Base-by-base conservation (phyloP, 495 filamentous ascomycete genomes). In the Penicillium maclennaniae region DNA sequence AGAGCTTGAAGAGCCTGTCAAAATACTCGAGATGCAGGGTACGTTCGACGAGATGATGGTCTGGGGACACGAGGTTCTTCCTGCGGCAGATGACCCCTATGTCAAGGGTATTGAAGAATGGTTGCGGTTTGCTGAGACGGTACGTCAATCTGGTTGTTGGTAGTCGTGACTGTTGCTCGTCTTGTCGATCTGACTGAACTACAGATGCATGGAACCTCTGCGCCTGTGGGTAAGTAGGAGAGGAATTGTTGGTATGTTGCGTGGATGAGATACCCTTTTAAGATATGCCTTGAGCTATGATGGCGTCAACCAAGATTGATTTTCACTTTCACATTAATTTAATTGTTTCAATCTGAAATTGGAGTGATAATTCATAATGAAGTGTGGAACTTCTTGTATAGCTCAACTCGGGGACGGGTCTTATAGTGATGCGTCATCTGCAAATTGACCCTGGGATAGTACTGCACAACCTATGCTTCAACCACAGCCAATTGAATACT, bases 1-100 rank as follows among this genome's bases (percentile, higher is more conserved):
- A 7, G 64, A 68, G 28, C 56, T 54, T 4, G 78, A 80, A 27
- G 76, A 82, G 39, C 71, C 74, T 1, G 75, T 80, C 16, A 83
- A 87, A 60, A 58, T 86, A 21, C 70, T 86, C 1, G 79, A 88
- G 58, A 80, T 83, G 40, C 72, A 82, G 28, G 81, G 74, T 4
- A 72, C 76, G n/a, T 97, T 97, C 66, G 82, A 91, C 14, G 78
- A 88, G 19, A 62, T 96, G 40, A 68, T 90, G 14, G 78, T 96
- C 20, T 97, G 92, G 92, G 87, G 79, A 0, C 93, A 97, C 70
- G 87, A 91, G 51, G 76, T 79, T 46, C 57, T 81, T 40, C 86
- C 87, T 21, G 78, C 84, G 17, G 76, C 83, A 9, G 87, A 88
- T 56, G 87, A 89, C 64, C 63, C 76, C 1, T 92, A 89, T 63